Conservation (phyloP, 2,329 filamentous ascomycete species). For the Aureobasidium subglaciale region DNA sequence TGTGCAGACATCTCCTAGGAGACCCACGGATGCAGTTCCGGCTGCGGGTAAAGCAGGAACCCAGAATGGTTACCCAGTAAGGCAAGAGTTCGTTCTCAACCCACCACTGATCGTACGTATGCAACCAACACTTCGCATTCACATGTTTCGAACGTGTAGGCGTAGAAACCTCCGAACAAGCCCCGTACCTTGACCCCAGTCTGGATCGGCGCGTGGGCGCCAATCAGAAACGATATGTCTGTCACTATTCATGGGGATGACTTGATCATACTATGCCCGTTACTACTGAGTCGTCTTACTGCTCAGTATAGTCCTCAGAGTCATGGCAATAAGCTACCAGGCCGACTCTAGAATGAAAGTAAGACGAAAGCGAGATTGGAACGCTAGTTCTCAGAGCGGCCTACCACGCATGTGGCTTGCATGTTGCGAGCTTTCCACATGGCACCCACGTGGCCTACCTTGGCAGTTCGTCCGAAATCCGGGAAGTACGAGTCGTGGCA, state of each 20-base stretch:
- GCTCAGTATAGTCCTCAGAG: neutral
- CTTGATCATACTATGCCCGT: neutral
- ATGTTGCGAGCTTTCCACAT: neutral
- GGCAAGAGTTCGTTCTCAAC: neutral
- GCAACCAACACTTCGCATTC: neutral
- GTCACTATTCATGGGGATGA: neutral
- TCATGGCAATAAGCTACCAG: neutral
- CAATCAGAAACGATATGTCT: neutral
- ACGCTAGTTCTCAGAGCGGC: neutral
- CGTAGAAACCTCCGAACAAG: slow-evolving; percentile 1
- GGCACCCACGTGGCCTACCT: neutral
- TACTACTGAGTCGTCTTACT: neutral
- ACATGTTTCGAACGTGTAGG: neutral
- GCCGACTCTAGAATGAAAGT: neutral
- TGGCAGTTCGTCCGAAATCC: neutral
- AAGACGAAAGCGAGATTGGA: neutral
- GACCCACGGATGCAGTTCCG: neutral
- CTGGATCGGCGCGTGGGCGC: neutral
- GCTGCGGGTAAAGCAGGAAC: neutral
- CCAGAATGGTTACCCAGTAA: too few species aligned
- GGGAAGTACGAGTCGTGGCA: neutral
- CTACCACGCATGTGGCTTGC: slow-evolving; percentile 10
- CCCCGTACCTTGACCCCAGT: neutral
- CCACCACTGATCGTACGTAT: neutral
- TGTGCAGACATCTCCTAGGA: neutral